phyloP scores from a whole-genome alignment of 2,329 filamentous ascomycete species.

The Cladosporium sp. region DNA sequence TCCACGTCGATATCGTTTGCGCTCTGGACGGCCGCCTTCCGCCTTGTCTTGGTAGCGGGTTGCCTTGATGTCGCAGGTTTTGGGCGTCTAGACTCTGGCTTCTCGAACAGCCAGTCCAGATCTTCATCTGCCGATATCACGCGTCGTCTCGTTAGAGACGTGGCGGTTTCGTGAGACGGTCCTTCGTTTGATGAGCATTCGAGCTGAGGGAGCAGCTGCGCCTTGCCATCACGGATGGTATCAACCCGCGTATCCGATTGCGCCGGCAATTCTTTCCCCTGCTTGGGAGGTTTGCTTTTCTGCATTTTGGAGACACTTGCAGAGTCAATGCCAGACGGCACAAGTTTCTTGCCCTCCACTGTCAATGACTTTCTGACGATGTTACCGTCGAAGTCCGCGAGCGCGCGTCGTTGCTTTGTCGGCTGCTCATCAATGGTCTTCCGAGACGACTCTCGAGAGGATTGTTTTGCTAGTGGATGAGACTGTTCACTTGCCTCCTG shows the following conservation, averaged over 20 bases:
- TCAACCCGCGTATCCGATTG: not conserved
- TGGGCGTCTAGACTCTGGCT: not conserved
- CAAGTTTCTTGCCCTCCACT: not conserved
- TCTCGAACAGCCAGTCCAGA: slow-evolving; percentile 33
- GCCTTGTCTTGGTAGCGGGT: not conserved
- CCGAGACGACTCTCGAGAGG: not conserved
- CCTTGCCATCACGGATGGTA: not conserved
- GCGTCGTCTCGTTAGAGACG: not conserved
- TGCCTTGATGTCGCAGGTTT: not conserved
- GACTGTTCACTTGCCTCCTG: not conserved
- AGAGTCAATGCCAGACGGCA: not conserved
- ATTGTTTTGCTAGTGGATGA: not conserved
- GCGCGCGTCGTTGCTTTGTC: slow-evolving; percentile 6
- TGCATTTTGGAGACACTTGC: not conserved
- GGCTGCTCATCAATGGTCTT: not conserved
- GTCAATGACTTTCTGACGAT: not conserved
- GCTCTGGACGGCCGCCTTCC: not conserved
- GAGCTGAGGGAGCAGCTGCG: not conserved
- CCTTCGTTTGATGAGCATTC: not conserved
- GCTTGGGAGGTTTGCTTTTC: not conserved
- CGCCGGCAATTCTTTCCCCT: not conserved
- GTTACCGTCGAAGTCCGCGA: slow-evolving; percentile 13
- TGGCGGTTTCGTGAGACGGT: not conserved
- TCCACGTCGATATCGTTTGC: slow-evolving; percentile 35
- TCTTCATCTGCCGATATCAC: slow-evolving; percentile 24